Base-by-base conservation (phyloP, 2,329 filamentous ascomycete species). In the Scedosporium boydii region DNA sequence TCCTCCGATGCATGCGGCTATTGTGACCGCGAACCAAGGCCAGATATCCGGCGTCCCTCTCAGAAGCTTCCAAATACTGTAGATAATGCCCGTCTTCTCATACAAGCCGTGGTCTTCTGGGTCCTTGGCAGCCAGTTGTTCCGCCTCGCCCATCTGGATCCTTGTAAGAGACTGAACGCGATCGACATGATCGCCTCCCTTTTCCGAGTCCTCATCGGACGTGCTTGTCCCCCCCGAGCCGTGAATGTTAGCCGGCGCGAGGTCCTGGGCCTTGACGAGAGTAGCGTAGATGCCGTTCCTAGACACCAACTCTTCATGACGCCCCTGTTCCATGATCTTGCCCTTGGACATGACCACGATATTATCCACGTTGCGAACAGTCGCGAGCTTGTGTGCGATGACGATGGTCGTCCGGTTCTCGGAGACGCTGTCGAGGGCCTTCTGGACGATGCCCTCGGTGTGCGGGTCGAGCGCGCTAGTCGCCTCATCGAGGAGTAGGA, bases 401-500 rank as follows among this genome's bases (percentile, higher is more conserved):
- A 86, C 79, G 55, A 89, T 82, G 2, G 86, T 88, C 1, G 87
- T 89, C 18, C 86, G 77, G 26, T 80, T 80, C 57, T 78, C 75
- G 1, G 83, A 82, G 4, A 74, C 74, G 5, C 79, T 78, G 65
- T 82, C 80, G 18, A 87, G 75, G 0, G 83, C 82, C 59, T 76
- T 71, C 65, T 87, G 83, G 0, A 87, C 84, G 21, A 82, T 76
- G 26, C 76, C 74, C 60, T 80, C 77, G 3, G 78, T 74, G 10
- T 75, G 74, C 1, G 76, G 74, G 46, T 79, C 76, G 10, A 80
- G 69, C 1, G 87, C 84, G 58, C 82, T 86, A 0, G 87, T 90
- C 1, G 87, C 87, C 70, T 90, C 87, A 65, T 90, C 87, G 1
- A 90, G 75, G 29, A 90, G 81, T 0, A 90, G 74, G 53, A 90